Evolutionary conservation across 2,329 filamentous ascomycete genomes (phyloP), one percentile per base, ranked within the genome.

Genomic region (Rhinocladiella similis): DNA sequence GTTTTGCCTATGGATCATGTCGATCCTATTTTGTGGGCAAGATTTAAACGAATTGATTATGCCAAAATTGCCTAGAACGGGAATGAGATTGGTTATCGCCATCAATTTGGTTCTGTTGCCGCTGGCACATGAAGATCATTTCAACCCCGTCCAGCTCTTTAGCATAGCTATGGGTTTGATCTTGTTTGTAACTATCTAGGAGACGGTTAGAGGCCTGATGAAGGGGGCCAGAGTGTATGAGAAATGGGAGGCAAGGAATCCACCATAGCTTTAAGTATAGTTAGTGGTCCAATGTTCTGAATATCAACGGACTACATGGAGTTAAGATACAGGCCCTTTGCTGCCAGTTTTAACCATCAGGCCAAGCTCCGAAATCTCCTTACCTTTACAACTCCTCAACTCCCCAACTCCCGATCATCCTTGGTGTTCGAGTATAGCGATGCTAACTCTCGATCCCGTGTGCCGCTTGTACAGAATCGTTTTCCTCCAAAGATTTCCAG

Each of bases 131-230:
- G 46, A 57, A 25, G 39, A 47, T 10, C 54, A 61, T 18, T 50
- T 73, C 50, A 67, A 62, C 42, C 59, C 69, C 13, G 74, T 76
- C 0, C 60, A 69, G 25, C 70, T 77, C 27, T 68, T 79, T 64
- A 72, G 70, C 4, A 68, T 76, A 7, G 66, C 77, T 42, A 77
- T 76, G 74, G 69, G 71, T 1, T 64, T 79, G 13, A 71, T 79
- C 52, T 73, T 72, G 1, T 72, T 76, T 53, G 66, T 75, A 3
- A 61, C 75, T 2, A 59, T 79, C 10, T 79, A 75, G 75, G 77
- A 79, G 65, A 79, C 74, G 16, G 54, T 78, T n/a, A 50, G 55
- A 16, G 55, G 55, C 5, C 45, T 51, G 22, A 39, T 48, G 36
- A 58, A 58, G 18, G 50, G 46, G 9, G 39, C 42, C 2, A 20